A percentile compares a stretch with the other conserved stretches of the same genome.
phyloP scores from a whole-genome alignment of 2,329 filamentous ascomycete species.

The Cucurbitaria berberidis region DNA sequence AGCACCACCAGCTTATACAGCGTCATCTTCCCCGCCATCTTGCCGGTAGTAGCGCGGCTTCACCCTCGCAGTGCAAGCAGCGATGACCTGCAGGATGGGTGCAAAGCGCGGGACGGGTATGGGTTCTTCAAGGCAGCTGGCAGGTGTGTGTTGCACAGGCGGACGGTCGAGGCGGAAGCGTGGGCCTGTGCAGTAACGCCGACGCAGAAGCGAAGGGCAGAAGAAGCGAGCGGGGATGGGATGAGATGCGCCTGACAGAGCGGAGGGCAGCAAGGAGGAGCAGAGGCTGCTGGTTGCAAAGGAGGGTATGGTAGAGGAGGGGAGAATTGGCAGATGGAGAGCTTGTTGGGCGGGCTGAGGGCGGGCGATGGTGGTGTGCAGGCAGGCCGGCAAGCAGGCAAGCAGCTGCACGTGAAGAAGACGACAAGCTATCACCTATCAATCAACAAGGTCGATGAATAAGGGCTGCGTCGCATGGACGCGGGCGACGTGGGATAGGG shows the following conservation, averaged over 20 bases:
- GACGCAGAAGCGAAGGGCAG: slow-evolving; percentile 16
- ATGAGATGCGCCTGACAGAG: not conserved
- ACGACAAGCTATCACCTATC: slow-evolving; percentile 15
- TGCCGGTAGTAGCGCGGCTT: slow-evolving; percentile 28
- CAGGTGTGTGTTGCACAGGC: slow-evolving; percentile 24
- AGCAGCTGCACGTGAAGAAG: not conserved
- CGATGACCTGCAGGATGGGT: slow-evolving; percentile 1
- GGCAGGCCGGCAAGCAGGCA: not conserved
- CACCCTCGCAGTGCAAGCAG: slow-evolving; percentile 5
- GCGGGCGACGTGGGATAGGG: slow-evolving; percentile 29
- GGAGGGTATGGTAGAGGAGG: too few relatives aligned
- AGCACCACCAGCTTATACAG: slow-evolving; percentile 95
- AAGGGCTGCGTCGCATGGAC: slow-evolving; percentile 27
- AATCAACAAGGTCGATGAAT: slow-evolving; percentile 23
- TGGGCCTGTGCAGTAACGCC: slow-evolving; percentile 29
- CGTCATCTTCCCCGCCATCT: slow-evolving; percentile 92
- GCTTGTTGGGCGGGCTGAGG: not conserved
- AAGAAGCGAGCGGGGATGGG: not conserved
- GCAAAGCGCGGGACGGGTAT: slow-evolving; percentile 3
- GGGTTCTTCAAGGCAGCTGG: slow-evolving; percentile 3
- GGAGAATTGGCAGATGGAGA: not conserved
- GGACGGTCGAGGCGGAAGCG: slow-evolving; percentile 22
- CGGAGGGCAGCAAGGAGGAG: not conserved
- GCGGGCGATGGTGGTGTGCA: not conserved
- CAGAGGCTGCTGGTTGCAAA: not conserved